A percentile compares a stretch with the other conserved stretches of the same genome.
Evolutionary conservation across 768 basidiomycete genomes (phyloP).

Genomic region (Lactarius deliciosus): DNA sequence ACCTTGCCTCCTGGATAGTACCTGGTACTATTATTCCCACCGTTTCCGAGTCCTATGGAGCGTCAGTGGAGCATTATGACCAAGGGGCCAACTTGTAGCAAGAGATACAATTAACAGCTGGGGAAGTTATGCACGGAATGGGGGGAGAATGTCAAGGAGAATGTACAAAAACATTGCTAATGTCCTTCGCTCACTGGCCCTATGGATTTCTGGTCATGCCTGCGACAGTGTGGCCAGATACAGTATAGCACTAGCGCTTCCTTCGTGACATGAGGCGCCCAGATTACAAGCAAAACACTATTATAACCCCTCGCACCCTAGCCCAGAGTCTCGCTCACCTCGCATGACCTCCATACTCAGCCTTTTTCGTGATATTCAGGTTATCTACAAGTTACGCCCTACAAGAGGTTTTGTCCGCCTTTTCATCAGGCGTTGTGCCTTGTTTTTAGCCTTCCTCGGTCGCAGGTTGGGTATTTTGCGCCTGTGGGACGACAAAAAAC

Average conservation of each 20-base stretch:
- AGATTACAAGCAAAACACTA: background rate
- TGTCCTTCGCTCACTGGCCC: background rate
- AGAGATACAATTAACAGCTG: background rate
- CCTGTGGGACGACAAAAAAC: background rate
- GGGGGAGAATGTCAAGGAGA: background rate
- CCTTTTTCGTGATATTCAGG: background rate
- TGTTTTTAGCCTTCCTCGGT: conserved; percentile 10
- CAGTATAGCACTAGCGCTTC: background rate
- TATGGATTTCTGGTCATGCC: background rate
- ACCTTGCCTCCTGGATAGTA: background rate
- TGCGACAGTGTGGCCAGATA: background rate
- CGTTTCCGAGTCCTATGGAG: too few relatives aligned
- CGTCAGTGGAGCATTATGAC: background rate
- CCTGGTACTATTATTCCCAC: background rate
- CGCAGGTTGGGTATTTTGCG: conserved; percentile 8
- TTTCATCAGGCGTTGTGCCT: background rate
- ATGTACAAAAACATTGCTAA: background rate
- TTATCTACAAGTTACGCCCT: conserved; percentile 9
- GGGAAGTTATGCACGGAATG: background rate
- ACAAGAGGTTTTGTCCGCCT: background rate
- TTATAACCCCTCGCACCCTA: background rate
- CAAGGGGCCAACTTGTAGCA: background rate
- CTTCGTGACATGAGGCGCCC: background rate
- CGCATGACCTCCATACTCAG: conserved; percentile 10
- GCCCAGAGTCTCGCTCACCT: background rate